Conservation (phyloP, 2,329 filamentous ascomycete genomes). For the Apiospora rasikravindrae region DNA sequence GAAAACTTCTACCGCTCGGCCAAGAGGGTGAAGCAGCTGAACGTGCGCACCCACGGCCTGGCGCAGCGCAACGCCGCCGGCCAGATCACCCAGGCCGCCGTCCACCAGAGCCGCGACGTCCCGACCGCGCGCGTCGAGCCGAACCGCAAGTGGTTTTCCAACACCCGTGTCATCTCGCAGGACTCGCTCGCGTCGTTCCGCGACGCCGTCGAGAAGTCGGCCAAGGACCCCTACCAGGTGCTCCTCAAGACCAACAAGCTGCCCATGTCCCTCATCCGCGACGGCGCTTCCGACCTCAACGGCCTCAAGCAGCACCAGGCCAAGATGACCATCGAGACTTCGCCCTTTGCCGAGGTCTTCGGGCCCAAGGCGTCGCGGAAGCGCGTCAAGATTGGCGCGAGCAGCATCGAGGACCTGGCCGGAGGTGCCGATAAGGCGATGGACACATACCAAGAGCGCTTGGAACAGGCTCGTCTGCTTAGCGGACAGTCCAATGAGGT, state of each 20-base stretch:
- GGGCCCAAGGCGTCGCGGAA: slow-evolving; percentile 94
- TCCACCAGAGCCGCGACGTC: slow-evolving; percentile 81
- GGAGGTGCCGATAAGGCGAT: slow-evolving; percentile 81
- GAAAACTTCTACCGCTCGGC: slow-evolving; percentile 96
- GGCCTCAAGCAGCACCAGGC: slow-evolving; percentile 91
- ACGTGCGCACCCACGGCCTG: slow-evolving; percentile 86
- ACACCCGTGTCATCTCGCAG: slow-evolving; percentile 87
- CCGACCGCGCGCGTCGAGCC: slow-evolving; percentile 90
- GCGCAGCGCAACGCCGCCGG: slow-evolving; percentile 81
- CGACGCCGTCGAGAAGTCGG: slow-evolving; percentile 88
- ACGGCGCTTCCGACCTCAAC: slow-evolving; percentile 73
- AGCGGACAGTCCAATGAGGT: slow-evolving; percentile 70
- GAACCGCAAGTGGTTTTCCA: slow-evolving; percentile 97
- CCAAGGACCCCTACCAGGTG: slow-evolving; percentile 89
- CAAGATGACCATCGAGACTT: slow-evolving; percentile 89
- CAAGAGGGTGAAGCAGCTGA: slow-evolving; percentile 87
- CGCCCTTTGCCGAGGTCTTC: slow-evolving; percentile 87
- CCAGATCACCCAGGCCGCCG: slow-evolving; percentile 82
- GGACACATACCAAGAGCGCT: slow-evolving; percentile 78
- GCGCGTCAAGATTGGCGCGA: slow-evolving; percentile 85
- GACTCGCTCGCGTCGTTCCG: slow-evolving; percentile 87
- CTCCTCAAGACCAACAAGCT: slow-evolving; percentile 97
- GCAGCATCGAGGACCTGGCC: slow-evolving; percentile 81
- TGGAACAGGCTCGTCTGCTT: slow-evolving; percentile 78
- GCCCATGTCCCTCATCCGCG: slow-evolving; percentile 90